phyloP scores from a whole-genome alignment of 768 basidiomycete genomes.

The Gyrodon lividus region DNA sequence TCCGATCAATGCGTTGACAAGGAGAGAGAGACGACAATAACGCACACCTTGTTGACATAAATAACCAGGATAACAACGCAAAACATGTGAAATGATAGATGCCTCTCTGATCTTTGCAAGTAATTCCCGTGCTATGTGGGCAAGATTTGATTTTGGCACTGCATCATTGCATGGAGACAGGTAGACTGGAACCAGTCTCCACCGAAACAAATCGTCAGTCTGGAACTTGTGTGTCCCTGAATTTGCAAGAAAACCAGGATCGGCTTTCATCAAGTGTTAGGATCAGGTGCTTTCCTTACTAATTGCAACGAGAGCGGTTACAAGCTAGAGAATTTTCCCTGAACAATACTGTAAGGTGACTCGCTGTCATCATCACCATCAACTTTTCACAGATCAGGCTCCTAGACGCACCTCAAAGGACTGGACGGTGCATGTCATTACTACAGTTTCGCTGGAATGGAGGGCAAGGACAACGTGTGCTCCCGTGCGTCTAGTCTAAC shows the following conservation, averaged over 20 bases:
- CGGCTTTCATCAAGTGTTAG: background rate
- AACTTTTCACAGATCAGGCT: slow-evolving; percentile 4
- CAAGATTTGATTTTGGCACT: background rate
- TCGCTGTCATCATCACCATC: background rate
- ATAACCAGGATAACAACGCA: background rate
- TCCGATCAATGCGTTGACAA: background rate
- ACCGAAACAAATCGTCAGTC: background rate
- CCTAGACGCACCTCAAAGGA: slow-evolving; percentile 7
- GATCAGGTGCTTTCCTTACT: background rate
- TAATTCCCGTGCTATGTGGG: no score
- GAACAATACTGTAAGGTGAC: no score
- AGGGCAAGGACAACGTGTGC: slow-evolving; percentile 6
- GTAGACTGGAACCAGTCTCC: background rate
- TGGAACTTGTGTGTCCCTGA: background rate
- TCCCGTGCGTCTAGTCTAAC: slow-evolving; percentile 27
- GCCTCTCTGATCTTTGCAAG: background rate
- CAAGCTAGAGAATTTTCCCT: background rate
- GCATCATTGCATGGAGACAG: slow-evolving; percentile 17
- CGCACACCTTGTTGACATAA: slow-evolving; percentile 24
- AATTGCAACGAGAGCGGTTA: background rate
- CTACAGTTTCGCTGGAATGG: slow-evolving; percentile 18
- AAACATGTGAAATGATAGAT: background rate
- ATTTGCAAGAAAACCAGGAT: background rate
- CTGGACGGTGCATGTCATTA: background rate
- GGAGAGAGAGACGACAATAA: slow-evolving; percentile 1